phyloP scores from a whole-genome alignment of 2,329 filamentous ascomycete species.

The Penicillium sp. region DNA sequence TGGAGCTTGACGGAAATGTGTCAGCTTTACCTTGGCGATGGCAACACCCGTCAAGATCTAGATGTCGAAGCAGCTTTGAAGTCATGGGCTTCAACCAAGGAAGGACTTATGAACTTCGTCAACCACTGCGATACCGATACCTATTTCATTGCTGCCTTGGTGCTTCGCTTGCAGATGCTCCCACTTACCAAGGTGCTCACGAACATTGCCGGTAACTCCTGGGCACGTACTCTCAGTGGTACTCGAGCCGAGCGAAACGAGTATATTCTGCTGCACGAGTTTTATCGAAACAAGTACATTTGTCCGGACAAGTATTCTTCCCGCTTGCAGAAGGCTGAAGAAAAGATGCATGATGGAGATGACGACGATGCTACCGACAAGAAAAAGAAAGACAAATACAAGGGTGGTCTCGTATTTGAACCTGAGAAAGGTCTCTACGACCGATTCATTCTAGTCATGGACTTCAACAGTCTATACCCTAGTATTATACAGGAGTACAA shows the following conservation, averaged over 20 bases:
- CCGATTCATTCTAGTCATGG: conserved; percentile 98
- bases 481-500: conserved; percentile 99
- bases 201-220: conserved; percentile 95
- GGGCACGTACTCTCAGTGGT: conserved; percentile 92
- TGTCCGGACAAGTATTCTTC: conserved; percentile 91
- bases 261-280: conserved; percentile 97
- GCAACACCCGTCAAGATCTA: conserved; percentile 72
- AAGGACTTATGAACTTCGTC: conserved; percentile 88
- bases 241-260: conserved; percentile 97
- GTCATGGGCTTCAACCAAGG: conserved; percentile 78
- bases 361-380: conserved; percentile 64
- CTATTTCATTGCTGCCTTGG: conserved; percentile 89
- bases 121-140: conserved; percentile 94
- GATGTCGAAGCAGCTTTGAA: conserved; percentile 85
- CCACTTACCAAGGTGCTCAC: conserved; percentile 93
- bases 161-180: conserved; percentile 84
- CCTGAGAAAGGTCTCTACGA: conserved; percentile 97
- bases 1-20: conserved; percentile 99
- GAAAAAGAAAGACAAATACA: conserved; percentile 99
- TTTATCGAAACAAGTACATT: conserved; percentile 94
- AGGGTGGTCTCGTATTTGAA: conserved; percentile 97
- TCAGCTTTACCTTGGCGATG: conserved; percentile 74
- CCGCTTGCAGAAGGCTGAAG: conserved; percentile 69
- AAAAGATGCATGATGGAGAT: conserved; percentile 64
- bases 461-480: conserved; percentile 98